These are phyloP conservation scores for Rhypophila decipiens DNA, from an alignment of 495 filamentous ascomycete species.

Conservation along the genomic window DNA sequence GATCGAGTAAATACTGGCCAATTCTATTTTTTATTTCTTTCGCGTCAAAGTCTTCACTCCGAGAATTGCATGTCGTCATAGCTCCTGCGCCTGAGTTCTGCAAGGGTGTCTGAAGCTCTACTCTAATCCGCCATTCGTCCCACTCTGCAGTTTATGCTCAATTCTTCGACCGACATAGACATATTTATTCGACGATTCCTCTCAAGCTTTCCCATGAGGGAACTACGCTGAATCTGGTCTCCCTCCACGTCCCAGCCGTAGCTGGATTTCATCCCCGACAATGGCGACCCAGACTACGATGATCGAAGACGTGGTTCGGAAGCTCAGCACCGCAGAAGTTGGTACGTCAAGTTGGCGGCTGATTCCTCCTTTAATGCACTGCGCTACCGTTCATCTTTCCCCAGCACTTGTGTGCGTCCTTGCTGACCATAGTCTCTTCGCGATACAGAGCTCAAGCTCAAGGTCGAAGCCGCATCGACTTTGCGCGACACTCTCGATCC, in stretches of 20 bases:
- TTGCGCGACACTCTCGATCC: conserved; percentile 80
- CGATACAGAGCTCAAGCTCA: conserved; percentile 69
- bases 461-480: conserved; percentile 69
- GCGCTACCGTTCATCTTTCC: too few species aligned
- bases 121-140: too few species aligned
- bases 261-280: not conserved
- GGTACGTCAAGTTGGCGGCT: conserved; percentile 27
- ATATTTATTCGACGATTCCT: too few species aligned
- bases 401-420: too few species aligned
- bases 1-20: too few species aligned
- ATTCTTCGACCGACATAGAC: too few species aligned
- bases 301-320: conserved; percentile 49
- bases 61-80: not conserved
- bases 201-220: not conserved
- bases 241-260: not conserved
- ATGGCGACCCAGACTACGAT: conserved; percentile 44
- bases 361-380: too few species aligned
- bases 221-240: not conserved
- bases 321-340: conserved; percentile 45
- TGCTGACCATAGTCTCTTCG: conserved; percentile 1
- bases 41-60: not conserved
- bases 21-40: not conserved
- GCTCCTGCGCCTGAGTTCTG: not conserved
- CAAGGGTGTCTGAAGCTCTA: too few species aligned
- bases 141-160: too few species aligned